A percentile compares a stretch with the other conserved stretches of the same genome.
Evolutionary conservation across 2,329 filamentous ascomycete species (phyloP).

Genomic region (Curvularia lunata): DNA sequence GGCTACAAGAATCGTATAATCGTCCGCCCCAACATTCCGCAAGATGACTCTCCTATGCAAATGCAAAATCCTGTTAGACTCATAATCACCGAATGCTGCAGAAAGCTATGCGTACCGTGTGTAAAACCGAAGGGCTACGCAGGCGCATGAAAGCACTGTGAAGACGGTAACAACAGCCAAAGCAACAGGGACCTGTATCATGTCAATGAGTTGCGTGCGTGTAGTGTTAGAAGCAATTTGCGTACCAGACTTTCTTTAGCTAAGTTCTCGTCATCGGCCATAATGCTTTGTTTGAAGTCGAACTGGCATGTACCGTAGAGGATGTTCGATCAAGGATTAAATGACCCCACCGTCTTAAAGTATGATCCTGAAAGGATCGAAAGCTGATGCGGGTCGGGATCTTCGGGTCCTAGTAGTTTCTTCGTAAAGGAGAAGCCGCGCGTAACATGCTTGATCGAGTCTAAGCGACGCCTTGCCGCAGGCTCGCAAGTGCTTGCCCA

Average conservation of each 20-base stretch:
- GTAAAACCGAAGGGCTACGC: neutral
- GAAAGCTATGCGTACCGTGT: neutral
- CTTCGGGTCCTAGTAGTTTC: neutral
- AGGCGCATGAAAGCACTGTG: neutral
- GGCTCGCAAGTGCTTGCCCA: neutral
- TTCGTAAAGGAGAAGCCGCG: neutral
- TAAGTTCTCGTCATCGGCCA: neutral
- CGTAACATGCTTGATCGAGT: neutral
- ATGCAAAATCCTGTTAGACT: neutral
- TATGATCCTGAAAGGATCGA: neutral
- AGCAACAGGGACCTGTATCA: neutral
- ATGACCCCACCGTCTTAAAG: neutral
- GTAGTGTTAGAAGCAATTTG: too few relatives aligned
- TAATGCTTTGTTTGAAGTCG: neutral
- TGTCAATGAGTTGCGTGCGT: neutral
- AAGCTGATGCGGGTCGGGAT: neutral
- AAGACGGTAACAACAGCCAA: neutral
- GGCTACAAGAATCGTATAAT: neutral
- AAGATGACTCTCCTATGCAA: neutral
- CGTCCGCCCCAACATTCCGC: neutral
- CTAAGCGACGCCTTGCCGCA: neutral
- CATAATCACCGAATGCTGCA: too few relatives aligned
- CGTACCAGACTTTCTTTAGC: neutral
- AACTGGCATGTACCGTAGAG: neutral
- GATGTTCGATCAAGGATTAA: neutral